Evolutionary conservation across 371 early-diverging fungal genomes (phyloP).

Genomic region (Lichtheimia ornata): DNA sequence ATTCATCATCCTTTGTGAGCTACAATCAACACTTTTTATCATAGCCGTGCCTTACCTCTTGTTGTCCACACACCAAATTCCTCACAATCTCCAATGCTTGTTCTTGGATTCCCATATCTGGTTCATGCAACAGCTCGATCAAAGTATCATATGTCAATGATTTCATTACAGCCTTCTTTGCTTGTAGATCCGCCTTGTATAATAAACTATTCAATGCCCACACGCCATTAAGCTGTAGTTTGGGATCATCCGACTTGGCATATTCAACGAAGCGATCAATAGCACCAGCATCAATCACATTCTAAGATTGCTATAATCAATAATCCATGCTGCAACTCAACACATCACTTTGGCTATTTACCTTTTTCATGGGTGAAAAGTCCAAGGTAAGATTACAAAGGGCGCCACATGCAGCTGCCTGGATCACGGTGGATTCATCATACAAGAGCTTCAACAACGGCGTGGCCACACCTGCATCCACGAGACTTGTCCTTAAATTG

Average conservation of each 20-base stretch:
- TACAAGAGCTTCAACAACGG: constrained; percentile 68
- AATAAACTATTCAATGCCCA: constrained; percentile 88
- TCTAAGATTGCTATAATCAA: constrained; percentile 19
- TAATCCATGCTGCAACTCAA: background rate
- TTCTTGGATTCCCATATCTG: constrained; percentile 67
- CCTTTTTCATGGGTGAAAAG: constrained; percentile 87
- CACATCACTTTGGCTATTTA: constrained; percentile 7
- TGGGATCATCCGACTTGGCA: constrained; percentile 49
- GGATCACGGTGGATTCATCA: constrained; percentile 69
- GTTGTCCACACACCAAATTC: constrained; percentile 74
- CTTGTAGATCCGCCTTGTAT: constrained; percentile 67
- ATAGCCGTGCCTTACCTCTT: constrained; percentile 35
- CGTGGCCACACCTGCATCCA: constrained; percentile 78
- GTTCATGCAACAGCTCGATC: constrained; percentile 65
- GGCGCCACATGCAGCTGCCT: constrained; percentile 77
- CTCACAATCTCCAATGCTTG: constrained; percentile 80
- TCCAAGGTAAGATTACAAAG: constrained; percentile 88
- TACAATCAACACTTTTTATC: too few relatives aligned
- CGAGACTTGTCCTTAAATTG: constrained; percentile 76
- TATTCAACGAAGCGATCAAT: constrained; percentile 73
- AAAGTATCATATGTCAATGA: constrained; percentile 67
- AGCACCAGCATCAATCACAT: constrained; percentile 77
- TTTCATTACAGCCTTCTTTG: constrained; percentile 73
- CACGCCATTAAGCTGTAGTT: constrained; percentile 72
- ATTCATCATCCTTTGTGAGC: background rate